Percentiles rank a stretch among this genome's conserved stretches.
Conservation (phyloP, 1,284 basidiomycete species). For the Irpex sp. region DNA sequence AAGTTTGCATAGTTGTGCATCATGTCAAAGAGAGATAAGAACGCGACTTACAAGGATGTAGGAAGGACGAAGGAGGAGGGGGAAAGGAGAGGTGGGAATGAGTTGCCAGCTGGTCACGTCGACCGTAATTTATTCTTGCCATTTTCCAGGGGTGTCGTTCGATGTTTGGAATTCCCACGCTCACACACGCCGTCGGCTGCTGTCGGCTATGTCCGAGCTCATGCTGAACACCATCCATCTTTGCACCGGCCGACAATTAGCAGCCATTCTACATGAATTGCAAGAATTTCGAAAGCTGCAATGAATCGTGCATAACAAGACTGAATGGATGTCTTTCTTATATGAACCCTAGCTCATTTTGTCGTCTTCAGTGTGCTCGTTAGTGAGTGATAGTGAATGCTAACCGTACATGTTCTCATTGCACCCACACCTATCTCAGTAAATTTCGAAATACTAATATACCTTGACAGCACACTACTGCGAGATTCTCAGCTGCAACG, state of each 20-base stretch:
- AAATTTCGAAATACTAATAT: too few species aligned
- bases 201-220: not conserved
- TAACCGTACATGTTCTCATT: not conserved
- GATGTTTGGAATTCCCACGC: slow-evolving; percentile 1
- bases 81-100: slow-evolving; percentile 1
- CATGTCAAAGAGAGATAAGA: slow-evolving; percentile 1
- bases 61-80: not conserved
- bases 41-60: slow-evolving; percentile 5
- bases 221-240: not conserved
- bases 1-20: slow-evolving; percentile 15
- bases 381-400: not conserved
- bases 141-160: not conserved
- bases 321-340: too few species aligned
- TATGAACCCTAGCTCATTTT: too few species aligned
- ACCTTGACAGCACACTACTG: too few species aligned
- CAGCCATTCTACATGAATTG: too few species aligned
- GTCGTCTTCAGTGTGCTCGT: not conserved
- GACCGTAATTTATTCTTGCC: not conserved
- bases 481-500: too few species aligned
- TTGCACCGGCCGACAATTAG: not conserved
- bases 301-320: too few species aligned
- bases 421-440: too few species aligned
- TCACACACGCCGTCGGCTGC: not conserved
- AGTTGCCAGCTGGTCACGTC: not conserved
- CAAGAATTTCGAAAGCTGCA: too few species aligned